phyloP scores from a whole-genome alignment of 2,329 filamentous ascomycete species.

The Berkeleyomyces rouxiae region DNA sequence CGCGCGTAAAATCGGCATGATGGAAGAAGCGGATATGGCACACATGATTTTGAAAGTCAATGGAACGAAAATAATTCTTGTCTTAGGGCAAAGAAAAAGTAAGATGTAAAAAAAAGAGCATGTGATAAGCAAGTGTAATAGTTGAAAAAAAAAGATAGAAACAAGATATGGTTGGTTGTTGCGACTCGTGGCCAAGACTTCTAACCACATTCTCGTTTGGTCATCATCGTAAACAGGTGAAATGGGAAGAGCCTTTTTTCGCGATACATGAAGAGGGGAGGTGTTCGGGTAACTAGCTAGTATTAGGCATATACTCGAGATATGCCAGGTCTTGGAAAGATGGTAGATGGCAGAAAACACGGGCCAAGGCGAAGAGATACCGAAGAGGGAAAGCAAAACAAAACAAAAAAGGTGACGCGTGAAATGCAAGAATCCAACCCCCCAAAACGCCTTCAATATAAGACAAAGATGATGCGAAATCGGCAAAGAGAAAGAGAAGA shows the following conservation, averaged over 20 bases:
- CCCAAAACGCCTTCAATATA: conserved; percentile 4
- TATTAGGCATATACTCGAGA: not conserved
- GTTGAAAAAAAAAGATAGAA: not conserved
- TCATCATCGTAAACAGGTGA: not conserved
- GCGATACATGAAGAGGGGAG: not conserved
- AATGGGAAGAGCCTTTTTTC: not conserved
- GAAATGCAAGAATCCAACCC: conserved; percentile 3
- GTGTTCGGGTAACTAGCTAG: not conserved
- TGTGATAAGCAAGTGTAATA: not conserved
- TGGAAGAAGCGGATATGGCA: no score
- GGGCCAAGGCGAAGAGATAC: not conserved
- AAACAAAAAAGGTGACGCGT: conserved; percentile 3
- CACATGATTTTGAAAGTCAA: no score
- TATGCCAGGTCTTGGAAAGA: not conserved
- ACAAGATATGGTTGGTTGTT: not conserved
- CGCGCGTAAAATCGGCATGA: no score
- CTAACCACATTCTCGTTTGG: not conserved
- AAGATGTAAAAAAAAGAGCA: not conserved
- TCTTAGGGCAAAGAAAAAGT: not conserved
- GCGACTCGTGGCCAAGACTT: not conserved
- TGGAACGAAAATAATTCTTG: not conserved
- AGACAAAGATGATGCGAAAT: not conserved
- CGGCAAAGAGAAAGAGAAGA: not conserved
- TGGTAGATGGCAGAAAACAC: not conserved
- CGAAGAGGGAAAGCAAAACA: not conserved